Conservation (phyloP, 495 filamentous ascomycete species). For the Penicillium lividum region DNA sequence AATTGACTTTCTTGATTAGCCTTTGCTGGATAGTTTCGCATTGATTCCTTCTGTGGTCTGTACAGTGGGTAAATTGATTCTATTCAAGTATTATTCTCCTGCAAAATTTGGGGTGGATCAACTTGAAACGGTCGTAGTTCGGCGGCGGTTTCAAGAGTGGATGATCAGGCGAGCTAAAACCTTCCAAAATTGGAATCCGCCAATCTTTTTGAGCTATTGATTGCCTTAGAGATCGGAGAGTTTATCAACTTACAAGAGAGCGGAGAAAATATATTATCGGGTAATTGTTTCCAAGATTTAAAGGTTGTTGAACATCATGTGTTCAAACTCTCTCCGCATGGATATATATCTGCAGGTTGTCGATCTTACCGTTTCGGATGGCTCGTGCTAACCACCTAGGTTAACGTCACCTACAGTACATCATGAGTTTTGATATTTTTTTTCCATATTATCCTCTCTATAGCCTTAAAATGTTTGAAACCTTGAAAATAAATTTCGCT, state of each 20-base stretch:
- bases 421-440: not conserved
- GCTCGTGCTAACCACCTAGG: constrained; percentile 2
- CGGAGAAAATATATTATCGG: not conserved
- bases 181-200: not conserved
- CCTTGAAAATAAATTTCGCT: not conserved
- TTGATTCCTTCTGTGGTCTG: not conserved
- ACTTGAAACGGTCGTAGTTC: constrained; percentile 25
- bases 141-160: constrained; percentile 26
- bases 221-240: not conserved
- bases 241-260: not conserved
- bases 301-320: not conserved
- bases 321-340: constrained; percentile 1
- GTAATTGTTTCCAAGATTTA: not conserved
- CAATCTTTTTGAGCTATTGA: not conserved
- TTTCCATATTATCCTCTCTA: too few species aligned
- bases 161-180: constrained; percentile 15
- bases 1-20: too few species aligned
- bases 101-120: constrained; percentile 1
- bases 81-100: not conserved
- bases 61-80: too few species aligned
- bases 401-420: not conserved
- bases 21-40: too few species aligned
- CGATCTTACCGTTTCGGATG: constrained; percentile 1
- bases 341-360: constrained; percentile 9
- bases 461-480: not conserved